phyloP scores from a whole-genome alignment of 352 stramenopile species.

The Phytophthora niederhauseri region DNA sequence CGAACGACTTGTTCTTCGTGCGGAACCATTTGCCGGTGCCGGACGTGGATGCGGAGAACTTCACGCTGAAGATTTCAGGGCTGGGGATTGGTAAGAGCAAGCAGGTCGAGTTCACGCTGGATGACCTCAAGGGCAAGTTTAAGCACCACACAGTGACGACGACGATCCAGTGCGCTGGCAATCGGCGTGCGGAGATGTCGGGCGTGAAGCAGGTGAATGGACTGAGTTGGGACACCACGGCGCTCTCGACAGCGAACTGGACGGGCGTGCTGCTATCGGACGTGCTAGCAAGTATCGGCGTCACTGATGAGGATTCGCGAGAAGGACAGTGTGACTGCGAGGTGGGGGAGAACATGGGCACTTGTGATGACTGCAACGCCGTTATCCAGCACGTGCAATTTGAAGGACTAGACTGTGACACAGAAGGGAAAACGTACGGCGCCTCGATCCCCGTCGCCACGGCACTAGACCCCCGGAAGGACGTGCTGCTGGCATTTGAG shows the following conservation, averaged over 20 bases:
- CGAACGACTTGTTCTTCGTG: conserved; percentile 97
- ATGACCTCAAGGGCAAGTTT: conserved; percentile 95
- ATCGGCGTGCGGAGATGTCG: conserved; percentile 95
- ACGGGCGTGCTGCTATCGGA: conserved; percentile 94
- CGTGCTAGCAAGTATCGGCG: conserved; percentile 88
- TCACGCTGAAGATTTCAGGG: conserved; percentile 71
- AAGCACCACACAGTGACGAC: conserved; percentile 91
- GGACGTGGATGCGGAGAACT: conserved; percentile 68
- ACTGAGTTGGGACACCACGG: conserved; percentile 86
- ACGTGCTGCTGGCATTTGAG: conserved; percentile 98
- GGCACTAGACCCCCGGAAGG: conserved; percentile 93
- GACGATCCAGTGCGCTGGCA: conserved; percentile 98
- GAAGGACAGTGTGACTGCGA: conserved; percentile 55
- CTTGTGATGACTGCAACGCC: conserved; percentile 60
- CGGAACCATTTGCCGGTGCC: conserved; percentile 98
- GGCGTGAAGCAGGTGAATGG: conserved; percentile 90
- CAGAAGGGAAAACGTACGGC: conserved; percentile 87
- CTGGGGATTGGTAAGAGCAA: conserved; percentile 58
- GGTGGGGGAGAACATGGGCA: conserved; percentile 59
- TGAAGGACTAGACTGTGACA: conserved; percentile 77
- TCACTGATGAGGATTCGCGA: conserved; percentile 78
- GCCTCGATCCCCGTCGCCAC: conserved; percentile 95
- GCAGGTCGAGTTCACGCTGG: conserved; percentile 54
- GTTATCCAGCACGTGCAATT: conserved; percentile 90
- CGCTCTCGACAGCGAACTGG: conserved; percentile 96